These are phyloP conservation scores for Stentor coeruleus DNA, from an alignment of 73 alveolate species.

Conservation along the genomic window DNA sequence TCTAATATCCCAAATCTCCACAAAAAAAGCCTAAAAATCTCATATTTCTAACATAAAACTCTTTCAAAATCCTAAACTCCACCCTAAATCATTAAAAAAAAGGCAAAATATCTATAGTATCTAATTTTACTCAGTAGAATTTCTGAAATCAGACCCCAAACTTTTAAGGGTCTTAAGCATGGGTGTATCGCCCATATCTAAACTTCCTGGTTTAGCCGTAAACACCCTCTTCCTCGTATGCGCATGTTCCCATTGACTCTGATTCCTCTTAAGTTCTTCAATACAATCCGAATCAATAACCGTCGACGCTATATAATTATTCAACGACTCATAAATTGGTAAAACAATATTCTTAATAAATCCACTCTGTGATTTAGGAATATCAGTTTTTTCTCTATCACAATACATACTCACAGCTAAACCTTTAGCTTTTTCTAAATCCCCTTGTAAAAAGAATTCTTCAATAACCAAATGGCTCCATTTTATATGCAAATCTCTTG, in stretches of 20 bases:
- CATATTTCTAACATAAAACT: too few species aligned
- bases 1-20: too few species aligned
- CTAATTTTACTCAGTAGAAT: too few species aligned
- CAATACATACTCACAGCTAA: constrained; percentile 16
- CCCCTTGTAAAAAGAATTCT: constrained; percentile 12
- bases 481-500: constrained; percentile 25
- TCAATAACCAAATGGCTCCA: constrained; percentile 23
- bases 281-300: not conserved
- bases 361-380: not conserved
- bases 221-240: too few species aligned
- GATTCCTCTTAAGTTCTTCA: not conserved
- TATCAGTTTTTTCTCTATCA: constrained; percentile 11
- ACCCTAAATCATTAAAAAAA: too few species aligned
- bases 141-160: too few species aligned
- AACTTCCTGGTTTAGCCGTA: too few species aligned
- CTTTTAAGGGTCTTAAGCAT: too few species aligned
- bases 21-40: too few species aligned
- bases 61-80: too few species aligned
- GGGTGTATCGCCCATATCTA: too few species aligned
- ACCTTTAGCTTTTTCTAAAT: not conserved
- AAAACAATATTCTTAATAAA: not conserved
- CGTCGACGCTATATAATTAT: not conserved
- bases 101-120: too few species aligned
- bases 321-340: not conserved
- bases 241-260: not conserved